phyloP scores from a whole-genome alignment of 495 filamentous ascomycete genomes.

The Aspergillus cristatus region DNA sequence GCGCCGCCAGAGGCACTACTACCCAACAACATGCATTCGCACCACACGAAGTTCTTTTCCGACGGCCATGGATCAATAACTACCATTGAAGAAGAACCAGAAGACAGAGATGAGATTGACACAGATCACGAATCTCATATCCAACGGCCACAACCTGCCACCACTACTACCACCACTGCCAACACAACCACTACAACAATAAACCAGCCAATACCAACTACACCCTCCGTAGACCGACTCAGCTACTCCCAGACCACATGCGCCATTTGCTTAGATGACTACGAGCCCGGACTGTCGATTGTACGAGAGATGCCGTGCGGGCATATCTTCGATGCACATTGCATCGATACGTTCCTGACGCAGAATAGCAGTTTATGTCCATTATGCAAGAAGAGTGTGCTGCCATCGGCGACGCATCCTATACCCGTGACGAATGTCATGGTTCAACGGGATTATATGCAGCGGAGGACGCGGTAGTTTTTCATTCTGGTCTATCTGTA shows the following conservation, averaged over 20 bases:
- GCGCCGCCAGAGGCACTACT: slow-evolving; percentile 5
- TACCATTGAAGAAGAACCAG: no score
- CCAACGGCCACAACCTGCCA: no score
- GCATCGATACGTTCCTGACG: slow-evolving; percentile 71
- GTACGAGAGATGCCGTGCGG: slow-evolving; percentile 81
- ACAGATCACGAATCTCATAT: no score
- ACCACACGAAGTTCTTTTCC: no score
- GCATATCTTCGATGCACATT: slow-evolving; percentile 86
- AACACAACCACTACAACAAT: no score
- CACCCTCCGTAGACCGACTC: slow-evolving; percentile 5
- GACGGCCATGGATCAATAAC: no score
- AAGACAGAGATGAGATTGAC: no score
- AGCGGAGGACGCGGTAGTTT: slow-evolving; percentile 5
- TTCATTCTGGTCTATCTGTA: not conserved
- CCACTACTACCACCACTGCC: no score
- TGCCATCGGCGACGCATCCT: slow-evolving; percentile 59
- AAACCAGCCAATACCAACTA: no score
- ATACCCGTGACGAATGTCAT: slow-evolving; percentile 68
- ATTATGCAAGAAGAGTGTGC: slow-evolving; percentile 70
- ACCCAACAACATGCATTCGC: not conserved
- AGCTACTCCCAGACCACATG: slow-evolving; percentile 50
- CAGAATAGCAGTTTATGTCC: slow-evolving; percentile 73
- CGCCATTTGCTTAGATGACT: slow-evolving; percentile 80
- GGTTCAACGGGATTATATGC: slow-evolving; percentile 58
- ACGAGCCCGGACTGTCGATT: slow-evolving; percentile 51